These are phyloP conservation scores for Geranium brycei DNA, from an alignment of 345 rosid genomes.

Conservation along the genomic window DNA sequence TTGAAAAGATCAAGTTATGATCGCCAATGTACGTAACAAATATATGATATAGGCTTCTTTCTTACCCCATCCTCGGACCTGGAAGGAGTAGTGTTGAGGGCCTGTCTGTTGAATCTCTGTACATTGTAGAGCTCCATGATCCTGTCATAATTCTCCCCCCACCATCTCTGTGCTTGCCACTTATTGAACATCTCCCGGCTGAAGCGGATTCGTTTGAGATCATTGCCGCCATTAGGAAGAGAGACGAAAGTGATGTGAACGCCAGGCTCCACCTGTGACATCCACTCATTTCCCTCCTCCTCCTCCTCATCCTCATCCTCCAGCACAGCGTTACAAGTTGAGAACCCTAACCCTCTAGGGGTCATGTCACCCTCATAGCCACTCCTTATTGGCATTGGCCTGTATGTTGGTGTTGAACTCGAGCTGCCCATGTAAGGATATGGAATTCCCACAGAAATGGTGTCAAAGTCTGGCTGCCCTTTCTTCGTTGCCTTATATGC, in stretches of 20 bases:
- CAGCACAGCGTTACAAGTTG: slow-evolving; percentile 53
- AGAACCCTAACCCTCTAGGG: slow-evolving; percentile 21
- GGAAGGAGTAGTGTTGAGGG: slow-evolving; percentile 70
- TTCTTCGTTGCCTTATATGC: slow-evolving; percentile 52
- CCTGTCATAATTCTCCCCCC: slow-evolving; percentile 92
- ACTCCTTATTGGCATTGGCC: background rate
- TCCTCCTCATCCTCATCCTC: slow-evolving; percentile 78
- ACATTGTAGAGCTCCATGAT: slow-evolving; percentile 97
- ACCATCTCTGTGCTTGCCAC: slow-evolving; percentile 98
- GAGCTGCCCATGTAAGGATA: slow-evolving; percentile 20
- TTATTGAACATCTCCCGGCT: slow-evolving; percentile 95
- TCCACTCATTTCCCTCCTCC: slow-evolving; percentile 84
- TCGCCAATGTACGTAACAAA: slow-evolving; percentile 25
- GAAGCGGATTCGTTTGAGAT: slow-evolving; percentile 88
- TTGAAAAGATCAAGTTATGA: slow-evolving; percentile 30
- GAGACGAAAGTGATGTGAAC: slow-evolving; percentile 91
- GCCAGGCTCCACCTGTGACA: slow-evolving; percentile 99
- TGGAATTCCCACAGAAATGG: slow-evolving; percentile 66
- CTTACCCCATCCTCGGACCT: slow-evolving; percentile 84
- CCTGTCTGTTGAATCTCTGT: slow-evolving; percentile 88
- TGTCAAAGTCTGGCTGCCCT: slow-evolving; percentile 61
- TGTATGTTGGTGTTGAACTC: background rate
- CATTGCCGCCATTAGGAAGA: slow-evolving; percentile 84
- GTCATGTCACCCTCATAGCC: slow-evolving; percentile 32
- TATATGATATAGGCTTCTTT: background rate